Evolutionary conservation across 371 early-diverging fungal species (phyloP), one percentile per base, ranked within the genome.

Genomic region (Choanephora cucurbitarum): DNA sequence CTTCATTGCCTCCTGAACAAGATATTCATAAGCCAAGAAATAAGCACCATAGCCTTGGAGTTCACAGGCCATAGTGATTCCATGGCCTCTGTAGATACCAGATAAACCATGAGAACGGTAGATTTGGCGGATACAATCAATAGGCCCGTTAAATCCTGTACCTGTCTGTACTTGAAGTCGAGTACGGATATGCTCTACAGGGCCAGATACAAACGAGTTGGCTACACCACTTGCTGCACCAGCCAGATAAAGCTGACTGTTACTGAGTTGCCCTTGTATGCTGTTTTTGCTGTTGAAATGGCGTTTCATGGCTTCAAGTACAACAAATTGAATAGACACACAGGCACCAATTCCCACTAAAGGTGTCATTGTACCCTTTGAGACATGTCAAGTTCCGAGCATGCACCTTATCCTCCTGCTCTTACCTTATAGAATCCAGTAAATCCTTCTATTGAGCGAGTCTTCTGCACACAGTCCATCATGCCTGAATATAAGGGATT

Each of bases 41-140:
- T 92, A 92, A 44, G 87, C 87, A 52, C 90, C 90, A 50, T 89
- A 89, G 32, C 90, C 90, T 60, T 87, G 86, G 71, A 88, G 82
- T 69, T 92, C 92, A 59, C 94, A 84, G 7, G 86, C 69, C 61
- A 91, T 69, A 3, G 93, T 93, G 44, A 91, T 80, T 8, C 70
- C 77, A 67, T 91, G 88, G 1, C 95, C 95, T 62, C 88, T 87
- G 80, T 89, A 95, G 45, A 94, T 78, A 22, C 93, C 93, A n/a
- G 40, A 10, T 15, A 88, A 58, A 21, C 94, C 94, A 52, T 88
- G 77, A 41, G 66, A 49, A n/a, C 80, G 69, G 62, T 90, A 86
- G 50, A 91, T 90, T 66, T 92, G 79, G 32, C 72, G 70, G 47
- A 91, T 82, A 53, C 88, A 88, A 69, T 92, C 91, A 19, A 87